Evolutionary conservation across 2,329 filamentous ascomycete species (phyloP).

Genomic region (Talaromyces sp.): DNA sequence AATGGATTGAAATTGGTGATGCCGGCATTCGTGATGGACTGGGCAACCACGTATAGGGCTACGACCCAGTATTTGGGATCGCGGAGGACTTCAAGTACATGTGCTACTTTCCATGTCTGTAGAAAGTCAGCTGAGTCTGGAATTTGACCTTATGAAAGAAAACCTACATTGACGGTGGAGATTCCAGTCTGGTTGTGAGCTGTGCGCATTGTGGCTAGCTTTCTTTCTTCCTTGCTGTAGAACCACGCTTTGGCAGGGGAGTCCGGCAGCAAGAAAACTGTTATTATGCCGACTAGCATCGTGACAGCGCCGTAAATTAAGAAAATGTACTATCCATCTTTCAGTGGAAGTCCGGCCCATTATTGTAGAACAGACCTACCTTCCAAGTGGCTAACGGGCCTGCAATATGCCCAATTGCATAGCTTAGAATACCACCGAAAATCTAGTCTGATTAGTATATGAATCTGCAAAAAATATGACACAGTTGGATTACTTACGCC

Average conservation of each 20-base stretch:
- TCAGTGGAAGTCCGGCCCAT: not conserved
- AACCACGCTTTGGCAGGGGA: conserved; percentile 13
- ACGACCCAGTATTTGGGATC: conserved; percentile 7
- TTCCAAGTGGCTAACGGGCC: conserved; percentile 1
- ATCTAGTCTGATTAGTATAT: not conserved
- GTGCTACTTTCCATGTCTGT: conserved; percentile 3
- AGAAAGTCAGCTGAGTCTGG: too few species aligned
- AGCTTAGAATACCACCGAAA: conserved; percentile 1
- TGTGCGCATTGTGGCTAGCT: conserved; percentile 3
- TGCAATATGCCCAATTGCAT: conserved; percentile 10
- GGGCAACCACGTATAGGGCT: not conserved
- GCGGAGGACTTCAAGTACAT: conserved; percentile 4
- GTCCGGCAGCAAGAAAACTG: not conserved
- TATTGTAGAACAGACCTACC: not conserved
- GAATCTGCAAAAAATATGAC: not conserved
- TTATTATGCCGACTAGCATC: not conserved
- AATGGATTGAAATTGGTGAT: conserved; percentile 14
- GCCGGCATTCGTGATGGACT: conserved; percentile 2
- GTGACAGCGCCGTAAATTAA: conserved; percentile 9
- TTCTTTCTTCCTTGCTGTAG: conserved; percentile 5
- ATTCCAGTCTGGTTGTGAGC: conserved; percentile 6
- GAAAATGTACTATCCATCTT: not conserved
- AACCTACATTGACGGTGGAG: not conserved
- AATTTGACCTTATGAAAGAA: too few species aligned
- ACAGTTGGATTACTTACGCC: not conserved